These are phyloP conservation scores for Quercus phellos DNA, from an alignment of 331 rosid genomes.

Conservation along the genomic window DNA sequence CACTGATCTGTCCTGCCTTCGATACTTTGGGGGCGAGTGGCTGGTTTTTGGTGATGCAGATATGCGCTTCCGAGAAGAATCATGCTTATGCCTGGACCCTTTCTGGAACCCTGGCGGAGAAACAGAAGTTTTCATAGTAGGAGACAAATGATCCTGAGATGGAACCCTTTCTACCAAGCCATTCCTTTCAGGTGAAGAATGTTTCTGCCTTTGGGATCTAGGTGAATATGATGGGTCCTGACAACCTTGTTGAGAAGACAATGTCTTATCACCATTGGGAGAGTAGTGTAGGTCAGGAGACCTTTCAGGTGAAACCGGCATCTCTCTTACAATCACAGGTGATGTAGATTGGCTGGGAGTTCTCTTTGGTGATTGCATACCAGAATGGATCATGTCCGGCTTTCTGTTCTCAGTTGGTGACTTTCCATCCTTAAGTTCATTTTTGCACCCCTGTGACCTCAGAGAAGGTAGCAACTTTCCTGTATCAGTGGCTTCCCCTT, in stretches of 20 bases:
- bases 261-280: neutral
- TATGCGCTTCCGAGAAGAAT: neutral
- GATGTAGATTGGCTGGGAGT: neutral
- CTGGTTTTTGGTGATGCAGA: neutral
- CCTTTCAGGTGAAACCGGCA: neutral
- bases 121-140: neutral
- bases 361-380: neutral
- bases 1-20: neutral
- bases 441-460: neutral
- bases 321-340: neutral
- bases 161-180: neutral
- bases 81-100: neutral
- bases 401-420: neutral
- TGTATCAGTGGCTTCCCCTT: neutral
- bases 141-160: neutral
- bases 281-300: neutral
- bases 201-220: neutral
- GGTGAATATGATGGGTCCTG: neutral
- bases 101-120: neutral
- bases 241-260: neutral
- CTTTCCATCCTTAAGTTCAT: neutral
- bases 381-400: neutral
- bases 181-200: neutral
- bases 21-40: neutral
- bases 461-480: neutral